A percentile compares a stretch with the other conserved stretches of the same genome.
These are phyloP conservation scores for Arachnomyces sp. DNA, from an alignment of 2,329 filamentous ascomycete genomes.

Conservation along the genomic window DNA sequence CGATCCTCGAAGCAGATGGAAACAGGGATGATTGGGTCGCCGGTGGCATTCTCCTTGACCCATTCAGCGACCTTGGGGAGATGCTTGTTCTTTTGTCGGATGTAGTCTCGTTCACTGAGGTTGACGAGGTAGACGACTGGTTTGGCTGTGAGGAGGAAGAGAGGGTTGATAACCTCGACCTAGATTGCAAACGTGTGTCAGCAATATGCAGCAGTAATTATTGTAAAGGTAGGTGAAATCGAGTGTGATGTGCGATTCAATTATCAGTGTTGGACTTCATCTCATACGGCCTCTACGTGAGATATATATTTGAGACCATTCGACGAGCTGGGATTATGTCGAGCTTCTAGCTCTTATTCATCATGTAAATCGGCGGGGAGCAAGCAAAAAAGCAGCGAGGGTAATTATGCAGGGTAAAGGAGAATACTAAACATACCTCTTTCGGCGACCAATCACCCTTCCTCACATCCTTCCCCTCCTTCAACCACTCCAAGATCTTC, in stretches of 20 bases:
- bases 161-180: conserved; percentile 96
- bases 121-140: conserved; percentile 96
- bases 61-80: conserved; percentile 87
- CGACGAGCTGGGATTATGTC: conserved; percentile 99
- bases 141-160: conserved; percentile 91
- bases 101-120: conserved; percentile 91
- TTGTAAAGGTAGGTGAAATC: conserved; percentile 10
- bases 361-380: conserved; percentile 50
- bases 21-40: conserved; percentile 86
- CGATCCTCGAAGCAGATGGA: conserved; percentile 92
- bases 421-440: conserved; percentile 58
- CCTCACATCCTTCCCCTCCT: conserved; percentile 86
- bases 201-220: conserved; percentile 12
- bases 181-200: conserved; percentile 31
- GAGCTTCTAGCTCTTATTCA: conserved; percentile 97
- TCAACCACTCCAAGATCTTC: conserved; percentile 74
- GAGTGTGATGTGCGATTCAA: conserved; percentile 8
- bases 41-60: conserved; percentile 82
- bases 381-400: conserved; percentile 27
- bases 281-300: conserved; percentile 74
- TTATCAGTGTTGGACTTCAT: conserved; percentile 65
- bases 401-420: conserved; percentile 17
- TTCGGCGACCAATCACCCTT: conserved; percentile 85
- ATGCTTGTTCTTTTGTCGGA: conserved; percentile 99
- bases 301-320: conserved; percentile 64